A percentile compares a stretch with the other conserved stretches of the same genome.
Conservation (phyloP, 768 basidiomycete genomes). For the Mrakia hoshinonis region DNA sequence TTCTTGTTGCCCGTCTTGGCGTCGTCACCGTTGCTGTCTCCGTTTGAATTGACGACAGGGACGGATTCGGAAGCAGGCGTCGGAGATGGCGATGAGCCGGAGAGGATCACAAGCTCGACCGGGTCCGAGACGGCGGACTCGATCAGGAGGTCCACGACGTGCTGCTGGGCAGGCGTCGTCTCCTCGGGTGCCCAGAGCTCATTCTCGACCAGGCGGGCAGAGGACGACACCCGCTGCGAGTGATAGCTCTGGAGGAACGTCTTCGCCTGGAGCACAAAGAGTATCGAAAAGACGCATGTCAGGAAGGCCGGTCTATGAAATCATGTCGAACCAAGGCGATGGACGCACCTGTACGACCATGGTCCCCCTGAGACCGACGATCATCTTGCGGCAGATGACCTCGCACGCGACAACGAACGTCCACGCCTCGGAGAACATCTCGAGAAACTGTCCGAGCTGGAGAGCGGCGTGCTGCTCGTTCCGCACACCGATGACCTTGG, state of each 20-base stretch:
- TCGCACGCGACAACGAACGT: constrained; percentile 81
- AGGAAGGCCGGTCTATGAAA: too few species aligned
- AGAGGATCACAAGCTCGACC: constrained; percentile 51
- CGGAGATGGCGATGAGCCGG: constrained; percentile 23
- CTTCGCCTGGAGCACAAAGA: constrained; percentile 54
- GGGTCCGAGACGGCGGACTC: constrained; percentile 76
- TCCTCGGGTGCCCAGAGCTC: constrained; percentile 87
- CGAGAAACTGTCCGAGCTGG: constrained; percentile 63
- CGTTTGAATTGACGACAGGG: constrained; percentile 25
- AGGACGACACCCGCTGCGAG: constrained; percentile 62
- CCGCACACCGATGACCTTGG: constrained; percentile 66
- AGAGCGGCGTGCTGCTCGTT: constrained; percentile 71
- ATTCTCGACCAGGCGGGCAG: constrained; percentile 86
- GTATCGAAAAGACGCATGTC: not conserved
- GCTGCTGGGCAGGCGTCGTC: constrained; percentile 58
- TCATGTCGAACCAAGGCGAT: not conserved
- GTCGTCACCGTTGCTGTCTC: constrained; percentile 10
- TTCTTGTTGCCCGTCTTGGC: constrained; percentile 43
- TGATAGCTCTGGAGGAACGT: constrained; percentile 80
- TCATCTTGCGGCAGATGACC: constrained; percentile 76
- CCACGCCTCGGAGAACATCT: constrained; percentile 79
- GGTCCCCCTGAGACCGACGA: constrained; percentile 79
- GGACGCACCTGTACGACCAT: constrained; percentile 66
- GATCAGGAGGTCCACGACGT: constrained; percentile 61
- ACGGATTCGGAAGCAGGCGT: constrained; percentile 16